These are phyloP conservation scores for Gossypium aridum DNA, from an alignment of 441 rosid genomes.

Conservation along the genomic window DNA sequence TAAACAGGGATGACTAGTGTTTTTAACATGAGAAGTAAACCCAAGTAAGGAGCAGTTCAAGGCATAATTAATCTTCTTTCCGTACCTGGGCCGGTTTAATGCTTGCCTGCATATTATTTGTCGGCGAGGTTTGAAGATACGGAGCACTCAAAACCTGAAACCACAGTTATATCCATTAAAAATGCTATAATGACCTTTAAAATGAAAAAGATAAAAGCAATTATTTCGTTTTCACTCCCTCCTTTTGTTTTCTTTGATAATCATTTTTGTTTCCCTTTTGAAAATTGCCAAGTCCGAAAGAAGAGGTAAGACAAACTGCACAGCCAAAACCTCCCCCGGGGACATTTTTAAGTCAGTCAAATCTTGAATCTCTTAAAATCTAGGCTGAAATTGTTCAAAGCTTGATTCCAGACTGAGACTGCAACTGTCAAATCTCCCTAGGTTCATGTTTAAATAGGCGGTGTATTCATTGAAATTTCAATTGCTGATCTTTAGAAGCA, in stretches of 20 bases:
- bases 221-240: neutral
- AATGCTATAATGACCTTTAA: neutral
- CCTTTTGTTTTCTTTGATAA: neutral
- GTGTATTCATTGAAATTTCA: neutral
- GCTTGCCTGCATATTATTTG: conserved; percentile 50
- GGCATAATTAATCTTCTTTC: neutral
- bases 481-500: neutral
- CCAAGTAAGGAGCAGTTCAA: too few relatives aligned
- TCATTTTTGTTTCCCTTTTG: neutral
- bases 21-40: neutral
- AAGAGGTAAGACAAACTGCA: neutral
- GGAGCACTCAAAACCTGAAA: conserved; percentile 91
- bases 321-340: neutral
- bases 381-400: neutral
- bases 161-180: neutral
- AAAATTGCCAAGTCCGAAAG: neutral
- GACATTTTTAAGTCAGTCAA: neutral
- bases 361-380: neutral
- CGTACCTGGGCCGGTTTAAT: neutral
- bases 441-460: neutral
- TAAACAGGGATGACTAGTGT: neutral
- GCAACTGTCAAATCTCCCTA: neutral
- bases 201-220: neutral
- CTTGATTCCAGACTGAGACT: neutral
- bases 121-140: conserved; percentile 57